Evolutionary conservation across 352 stramenopile species (phyloP).

Genomic region (Globisporangium barbulae): DNA sequence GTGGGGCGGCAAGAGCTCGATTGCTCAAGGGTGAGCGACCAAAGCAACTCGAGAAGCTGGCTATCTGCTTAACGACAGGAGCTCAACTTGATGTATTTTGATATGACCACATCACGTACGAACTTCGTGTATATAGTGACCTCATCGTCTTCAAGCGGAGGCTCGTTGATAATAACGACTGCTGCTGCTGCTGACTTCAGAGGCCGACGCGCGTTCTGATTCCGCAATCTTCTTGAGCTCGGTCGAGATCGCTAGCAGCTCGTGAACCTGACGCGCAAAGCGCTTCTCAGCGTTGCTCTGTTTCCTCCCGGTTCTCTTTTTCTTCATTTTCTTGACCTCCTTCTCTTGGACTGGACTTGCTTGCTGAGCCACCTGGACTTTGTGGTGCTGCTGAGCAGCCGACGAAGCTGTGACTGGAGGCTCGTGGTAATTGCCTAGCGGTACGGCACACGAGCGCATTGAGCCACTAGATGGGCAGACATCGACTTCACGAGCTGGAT

Average conservation of each 20-base stretch:
- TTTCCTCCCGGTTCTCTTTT: neutral
- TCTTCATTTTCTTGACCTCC: constrained; percentile 1
- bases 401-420: neutral
- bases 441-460: too few species aligned
- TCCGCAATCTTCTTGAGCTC: constrained; percentile 6
- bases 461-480: too few species aligned
- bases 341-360: neutral
- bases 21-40: too few species aligned
- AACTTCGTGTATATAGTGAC: too few species aligned
- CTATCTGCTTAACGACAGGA: too few species aligned
- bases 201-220: neutral
- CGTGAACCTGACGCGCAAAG: constrained; percentile 8
- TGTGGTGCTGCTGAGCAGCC: neutral
- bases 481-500: too few species aligned
- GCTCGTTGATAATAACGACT: too few species aligned
- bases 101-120: too few species aligned
- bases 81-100: too few species aligned
- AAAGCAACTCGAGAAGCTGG: too few species aligned
- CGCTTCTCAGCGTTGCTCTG: neutral
- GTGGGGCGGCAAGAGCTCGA: too few species aligned
- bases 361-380: neutral
- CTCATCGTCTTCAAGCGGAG: too few species aligned
- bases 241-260: constrained; percentile 8
- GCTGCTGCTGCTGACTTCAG: neutral
- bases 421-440: neutral